A percentile compares a stretch with the other conserved stretches of the same genome.
Evolutionary conservation across 768 basidiomycete genomes (phyloP).

Genomic region (Leucocoprinus birnbaumii): DNA sequence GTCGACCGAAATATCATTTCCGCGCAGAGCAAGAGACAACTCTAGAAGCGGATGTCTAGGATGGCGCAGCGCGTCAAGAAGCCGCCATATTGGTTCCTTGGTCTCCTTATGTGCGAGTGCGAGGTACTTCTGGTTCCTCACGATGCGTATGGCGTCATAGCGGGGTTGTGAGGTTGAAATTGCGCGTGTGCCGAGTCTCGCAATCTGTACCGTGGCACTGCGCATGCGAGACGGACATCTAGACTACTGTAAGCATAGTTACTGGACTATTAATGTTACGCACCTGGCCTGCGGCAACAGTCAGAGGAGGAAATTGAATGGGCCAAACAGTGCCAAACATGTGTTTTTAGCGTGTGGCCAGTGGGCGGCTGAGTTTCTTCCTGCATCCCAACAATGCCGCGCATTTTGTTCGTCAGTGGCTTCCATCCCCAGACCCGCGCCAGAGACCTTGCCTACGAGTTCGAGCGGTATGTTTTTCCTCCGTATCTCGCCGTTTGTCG

Average conservation of each 20-base stretch:
- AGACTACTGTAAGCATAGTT: neutral
- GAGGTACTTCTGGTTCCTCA: constrained; percentile 27
- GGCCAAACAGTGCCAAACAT: constrained; percentile 18
- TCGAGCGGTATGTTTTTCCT: constrained; percentile 62
- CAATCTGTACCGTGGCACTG: constrained; percentile 3
- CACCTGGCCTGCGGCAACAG: neutral
- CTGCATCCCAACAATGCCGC: constrained; percentile 49
- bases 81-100: constrained; percentile 37
- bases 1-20: constrained; percentile 27
- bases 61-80: constrained; percentile 32
- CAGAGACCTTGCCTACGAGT: constrained; percentile 81
- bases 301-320: neutral
- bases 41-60: constrained; percentile 18
- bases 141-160: constrained; percentile 15
- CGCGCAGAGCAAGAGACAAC: constrained; percentile 26
- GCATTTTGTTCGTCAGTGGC: constrained; percentile 85
- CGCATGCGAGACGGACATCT: constrained; percentile 22
- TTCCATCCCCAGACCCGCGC: constrained; percentile 84
- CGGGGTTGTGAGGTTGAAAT: constrained; percentile 15
- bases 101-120: constrained; percentile 31
- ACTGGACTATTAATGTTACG: neutral
- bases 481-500: constrained; percentile 2
- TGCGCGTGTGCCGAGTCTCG: constrained; percentile 10
- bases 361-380: constrained; percentile 4
- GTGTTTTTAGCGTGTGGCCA: constrained; percentile 9